Percentiles rank a stretch among this genome's conserved stretches.
Conservation (phyloP, 306 rosid species). For the Lotus japonicus region DNA sequence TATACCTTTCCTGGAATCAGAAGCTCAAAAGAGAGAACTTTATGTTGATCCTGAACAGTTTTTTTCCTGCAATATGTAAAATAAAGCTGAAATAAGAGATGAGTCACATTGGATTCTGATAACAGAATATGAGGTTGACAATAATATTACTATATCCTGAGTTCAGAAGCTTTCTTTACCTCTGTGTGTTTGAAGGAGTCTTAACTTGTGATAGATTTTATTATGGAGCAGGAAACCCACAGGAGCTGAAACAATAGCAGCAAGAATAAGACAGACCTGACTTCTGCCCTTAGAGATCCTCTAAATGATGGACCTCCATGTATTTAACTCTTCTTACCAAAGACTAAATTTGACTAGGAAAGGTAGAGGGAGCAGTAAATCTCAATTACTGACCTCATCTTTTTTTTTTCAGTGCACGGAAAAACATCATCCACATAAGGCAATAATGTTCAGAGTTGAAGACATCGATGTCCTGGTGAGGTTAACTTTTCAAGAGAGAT, state of each 20-base stretch:
- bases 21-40: slow-evolving; percentile 26
- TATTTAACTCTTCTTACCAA: slow-evolving; percentile 26
- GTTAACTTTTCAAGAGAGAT: no score
- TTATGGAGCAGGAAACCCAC: slow-evolving; percentile 22
- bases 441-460: no score
- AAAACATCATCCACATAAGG: no score
- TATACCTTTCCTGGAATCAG: slow-evolving; percentile 42
- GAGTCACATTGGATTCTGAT: slow-evolving; percentile 2
- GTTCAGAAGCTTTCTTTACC: slow-evolving; percentile 24
- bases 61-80: slow-evolving; percentile 27
- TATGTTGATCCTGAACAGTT: slow-evolving; percentile 24
- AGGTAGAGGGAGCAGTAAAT: slow-evolving; percentile 14
- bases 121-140: neutral
- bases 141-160: neutral
- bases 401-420: no score
- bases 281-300: slow-evolving; percentile 25
- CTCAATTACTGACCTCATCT: slow-evolving; percentile 2
- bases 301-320: slow-evolving; percentile 31
- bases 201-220: slow-evolving; percentile 5
- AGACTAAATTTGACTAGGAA: slow-evolving; percentile 32
- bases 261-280: slow-evolving; percentile 32
- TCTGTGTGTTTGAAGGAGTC: slow-evolving; percentile 10
- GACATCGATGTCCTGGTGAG: no score
- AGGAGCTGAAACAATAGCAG: slow-evolving; percentile 10
- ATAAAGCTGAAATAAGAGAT: slow-evolving; percentile 6